These are phyloP conservation scores for Chalciporus sp. DNA, from an alignment of 1,284 basidiomycete species.

Conservation along the genomic window DNA sequence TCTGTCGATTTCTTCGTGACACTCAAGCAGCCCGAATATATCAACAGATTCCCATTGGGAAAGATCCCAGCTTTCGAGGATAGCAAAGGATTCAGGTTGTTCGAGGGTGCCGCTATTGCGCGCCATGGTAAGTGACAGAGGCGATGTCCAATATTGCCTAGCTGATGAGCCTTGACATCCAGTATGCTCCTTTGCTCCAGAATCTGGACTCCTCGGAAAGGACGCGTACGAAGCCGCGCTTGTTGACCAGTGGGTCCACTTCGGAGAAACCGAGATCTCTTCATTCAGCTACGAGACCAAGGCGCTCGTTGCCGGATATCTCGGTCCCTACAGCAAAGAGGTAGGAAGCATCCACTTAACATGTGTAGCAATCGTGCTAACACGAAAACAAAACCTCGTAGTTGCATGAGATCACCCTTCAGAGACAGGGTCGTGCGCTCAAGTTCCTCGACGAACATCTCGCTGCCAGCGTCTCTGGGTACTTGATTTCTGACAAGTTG, in stretches of 20 bases:
- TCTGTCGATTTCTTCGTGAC: slow-evolving; percentile 26
- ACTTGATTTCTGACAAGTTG: slow-evolving; percentile 60
- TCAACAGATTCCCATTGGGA: slow-evolving; percentile 50
- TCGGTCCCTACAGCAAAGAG: slow-evolving; percentile 33
- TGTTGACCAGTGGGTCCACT: slow-evolving; percentile 57
- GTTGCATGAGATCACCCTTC: slow-evolving; percentile 26
- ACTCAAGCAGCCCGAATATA: slow-evolving; percentile 48
- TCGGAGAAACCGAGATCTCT: slow-evolving; percentile 51
- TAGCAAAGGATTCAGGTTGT: slow-evolving; percentile 50
- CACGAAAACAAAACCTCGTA: slow-evolving; percentile 17
- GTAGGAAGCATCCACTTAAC: slow-evolving; percentile 16
- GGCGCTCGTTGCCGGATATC: slow-evolving; percentile 19
- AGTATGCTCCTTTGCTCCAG: slow-evolving; percentile 54
- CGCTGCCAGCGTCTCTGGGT: slow-evolving; percentile 45
- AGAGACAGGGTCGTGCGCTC: slow-evolving; percentile 34
- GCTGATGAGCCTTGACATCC: neutral
- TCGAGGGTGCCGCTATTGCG: slow-evolving; percentile 60
- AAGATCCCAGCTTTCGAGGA: slow-evolving; percentile 59
- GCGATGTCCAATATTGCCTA: neutral
- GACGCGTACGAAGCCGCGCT: slow-evolving; percentile 47
- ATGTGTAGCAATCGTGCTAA: neutral
- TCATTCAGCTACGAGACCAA: slow-evolving; percentile 21
- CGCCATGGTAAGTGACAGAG: slow-evolving; percentile 53
- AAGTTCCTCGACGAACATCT: slow-evolving; percentile 52
- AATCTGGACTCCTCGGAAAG: slow-evolving; percentile 53